Evolutionary conservation across 345 rosid species (phyloP).

Genomic region (Moricandia arvensis): DNA sequence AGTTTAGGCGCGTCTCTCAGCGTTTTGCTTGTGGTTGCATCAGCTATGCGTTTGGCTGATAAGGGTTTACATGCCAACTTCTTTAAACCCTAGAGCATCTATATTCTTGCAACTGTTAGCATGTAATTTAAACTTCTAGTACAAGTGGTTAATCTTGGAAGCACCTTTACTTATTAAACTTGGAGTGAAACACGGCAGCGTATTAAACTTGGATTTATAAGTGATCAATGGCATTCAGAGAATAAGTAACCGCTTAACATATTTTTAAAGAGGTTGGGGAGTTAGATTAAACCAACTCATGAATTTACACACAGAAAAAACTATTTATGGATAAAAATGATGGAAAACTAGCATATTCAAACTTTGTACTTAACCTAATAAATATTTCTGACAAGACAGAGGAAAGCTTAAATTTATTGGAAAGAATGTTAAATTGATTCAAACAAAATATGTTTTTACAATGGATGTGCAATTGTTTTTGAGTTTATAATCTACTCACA

Average conservation of each 20-base stretch:
- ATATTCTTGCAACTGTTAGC: not conserved
- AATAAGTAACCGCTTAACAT: not conserved
- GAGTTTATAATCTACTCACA: not conserved
- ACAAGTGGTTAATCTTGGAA: not conserved
- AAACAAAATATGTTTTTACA: not conserved
- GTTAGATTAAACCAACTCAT: not conserved
- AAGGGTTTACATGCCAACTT: constrained; percentile 55
- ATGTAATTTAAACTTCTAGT: too few relatives aligned
- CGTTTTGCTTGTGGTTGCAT: constrained; percentile 44
- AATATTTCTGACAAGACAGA: not conserved
- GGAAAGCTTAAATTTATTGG: not conserved
- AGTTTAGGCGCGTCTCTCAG: constrained; percentile 50
- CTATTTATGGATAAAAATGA: not conserved
- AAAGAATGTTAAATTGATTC: not conserved
- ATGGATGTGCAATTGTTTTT: not conserved
- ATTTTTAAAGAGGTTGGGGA: not conserved
- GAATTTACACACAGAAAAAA: not conserved
- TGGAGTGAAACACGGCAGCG: not conserved
- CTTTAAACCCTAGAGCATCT: constrained; percentile 54
- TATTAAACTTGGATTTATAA: not conserved
- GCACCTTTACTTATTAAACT: not conserved
- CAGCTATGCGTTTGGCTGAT: constrained; percentile 44
- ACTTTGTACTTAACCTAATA: not conserved
- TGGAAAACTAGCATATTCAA: not conserved
- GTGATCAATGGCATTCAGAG: too few relatives aligned